These are phyloP conservation scores for Staphylotrichum tortipilum DNA, from an alignment of 495 filamentous ascomycete species.

Conservation along the genomic window DNA sequence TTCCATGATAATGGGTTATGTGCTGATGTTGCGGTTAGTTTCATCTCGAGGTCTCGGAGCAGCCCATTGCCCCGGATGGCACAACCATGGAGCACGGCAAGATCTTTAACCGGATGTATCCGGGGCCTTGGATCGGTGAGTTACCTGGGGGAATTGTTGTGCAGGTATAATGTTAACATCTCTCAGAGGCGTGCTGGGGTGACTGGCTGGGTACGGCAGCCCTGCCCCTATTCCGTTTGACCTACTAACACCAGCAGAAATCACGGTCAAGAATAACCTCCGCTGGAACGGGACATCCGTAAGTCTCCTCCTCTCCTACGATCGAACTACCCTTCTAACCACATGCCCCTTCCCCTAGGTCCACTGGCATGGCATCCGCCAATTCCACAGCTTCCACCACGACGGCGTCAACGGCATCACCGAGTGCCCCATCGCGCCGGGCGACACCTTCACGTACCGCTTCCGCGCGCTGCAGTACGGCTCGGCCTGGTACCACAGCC, in stretches of 20 bases:
- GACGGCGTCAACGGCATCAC: slow-evolving; percentile 40
- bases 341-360: too few species aligned
- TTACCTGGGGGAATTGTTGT: neutral
- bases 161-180: neutral
- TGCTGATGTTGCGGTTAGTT: neutral
- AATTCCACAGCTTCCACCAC: slow-evolving; percentile 28
- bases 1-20: too few species aligned
- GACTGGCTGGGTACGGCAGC: neutral
- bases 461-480: slow-evolving; percentile 40
- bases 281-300: neutral
- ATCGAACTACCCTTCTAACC: too few species aligned
- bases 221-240: too few species aligned
- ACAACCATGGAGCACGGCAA: neutral
- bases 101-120: neutral
- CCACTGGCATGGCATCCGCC: slow-evolving; percentile 29
- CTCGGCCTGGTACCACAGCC: slow-evolving; percentile 47
- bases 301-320: too few species aligned
- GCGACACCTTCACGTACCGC: slow-evolving; percentile 40
- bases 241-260: neutral
- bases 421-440: slow-evolving; percentile 44
- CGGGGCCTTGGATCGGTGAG: neutral
- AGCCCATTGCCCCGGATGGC: neutral
- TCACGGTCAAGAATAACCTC: neutral
- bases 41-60: neutral
- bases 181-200: neutral